Base-by-base conservation (phyloP, 306 rosid species). In the Ormosia semicastrata region DNA sequence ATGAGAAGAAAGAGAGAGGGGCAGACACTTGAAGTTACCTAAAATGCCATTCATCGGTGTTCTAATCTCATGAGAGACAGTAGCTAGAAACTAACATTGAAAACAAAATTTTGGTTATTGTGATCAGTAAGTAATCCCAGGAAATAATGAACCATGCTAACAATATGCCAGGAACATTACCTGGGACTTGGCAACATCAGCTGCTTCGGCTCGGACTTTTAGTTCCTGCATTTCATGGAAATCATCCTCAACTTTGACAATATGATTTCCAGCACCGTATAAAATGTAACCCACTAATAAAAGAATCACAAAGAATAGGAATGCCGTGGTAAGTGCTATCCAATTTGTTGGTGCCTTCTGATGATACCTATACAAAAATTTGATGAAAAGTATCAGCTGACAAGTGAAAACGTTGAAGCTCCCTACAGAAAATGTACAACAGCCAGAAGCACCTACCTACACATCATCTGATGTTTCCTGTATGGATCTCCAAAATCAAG, bases 31-130 rank as follows among this genome's bases (percentile, higher is more conserved):
- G 37, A 66, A 74, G 78, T 75, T 88, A 96, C 99, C 99, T 40
- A 96, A 92, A 81, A 96, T 91, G 78, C 99, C 99, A 74, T 96
- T 93, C 98, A 96, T 93, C 32, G 99, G 99, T n/a, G 99, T 96
- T 85, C 99, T 90, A 36, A 96, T 96, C 92, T 96, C 99, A 76
- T 96, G 99, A 74, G 99, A 96, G 44, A 96, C 98, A 12, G 98
- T 96, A 34, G 99, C 99, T 72, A 96, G 91, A 90, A 93, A 93
- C 98, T 93, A 91, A 63, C 66, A 85, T 41, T n/a, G 70, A 82
- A 56, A 82, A 68, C 14, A 54, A 29, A 9, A 46, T 46, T 33
- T 52, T 58, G 60, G 71, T 84, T 76, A 77, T 33, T 72, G 71
- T 40, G 39, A 79, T 60, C 79, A 36, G 32, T 66, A 66, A 58